phyloP scores from a whole-genome alignment of 2,329 filamentous ascomycete genomes.

The Thelonectria blattea region DNA sequence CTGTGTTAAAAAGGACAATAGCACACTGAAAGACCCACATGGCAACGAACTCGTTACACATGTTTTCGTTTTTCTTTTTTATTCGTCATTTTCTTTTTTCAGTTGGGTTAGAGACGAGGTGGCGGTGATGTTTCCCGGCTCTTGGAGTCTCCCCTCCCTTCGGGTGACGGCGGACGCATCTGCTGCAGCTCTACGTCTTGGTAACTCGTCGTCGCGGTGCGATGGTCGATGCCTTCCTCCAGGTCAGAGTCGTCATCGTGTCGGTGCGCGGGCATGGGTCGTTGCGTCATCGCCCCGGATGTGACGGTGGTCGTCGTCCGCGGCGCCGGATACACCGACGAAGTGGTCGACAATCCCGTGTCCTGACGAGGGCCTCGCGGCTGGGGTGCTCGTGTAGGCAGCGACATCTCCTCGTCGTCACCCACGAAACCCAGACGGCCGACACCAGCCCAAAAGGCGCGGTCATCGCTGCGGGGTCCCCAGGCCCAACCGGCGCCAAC shows the following conservation, averaged over 20 bases:
- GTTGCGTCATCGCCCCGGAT: conserved; percentile 30
- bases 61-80: neutral
- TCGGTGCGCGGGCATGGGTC: conserved; percentile 20
- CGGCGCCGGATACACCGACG: conserved; percentile 30
- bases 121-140: neutral
- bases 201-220: conserved; percentile 23
- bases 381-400: neutral
- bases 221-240: conserved; percentile 5
- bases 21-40: neutral
- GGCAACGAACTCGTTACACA: neutral
- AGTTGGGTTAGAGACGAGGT: neutral
- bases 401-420: conserved; percentile 41
- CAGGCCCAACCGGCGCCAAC: conserved; percentile 87
- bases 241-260: conserved; percentile 17
- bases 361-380: conserved; percentile 16
- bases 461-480: conserved; percentile 74
- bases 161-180: conserved; percentile 15
- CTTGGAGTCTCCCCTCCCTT: neutral
- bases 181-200: conserved; percentile 43
- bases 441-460: conserved; percentile 81
- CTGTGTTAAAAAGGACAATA: neutral
- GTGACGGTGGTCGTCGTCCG: conserved; percentile 17
- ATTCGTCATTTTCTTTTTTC: neutral
- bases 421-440: conserved; percentile 64
- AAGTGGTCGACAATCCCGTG: conserved; percentile 37